These are phyloP conservation scores for Yamadazyma taylorii DNA, from an alignment of 1,139 yeast species.

Conservation along the genomic window DNA sequence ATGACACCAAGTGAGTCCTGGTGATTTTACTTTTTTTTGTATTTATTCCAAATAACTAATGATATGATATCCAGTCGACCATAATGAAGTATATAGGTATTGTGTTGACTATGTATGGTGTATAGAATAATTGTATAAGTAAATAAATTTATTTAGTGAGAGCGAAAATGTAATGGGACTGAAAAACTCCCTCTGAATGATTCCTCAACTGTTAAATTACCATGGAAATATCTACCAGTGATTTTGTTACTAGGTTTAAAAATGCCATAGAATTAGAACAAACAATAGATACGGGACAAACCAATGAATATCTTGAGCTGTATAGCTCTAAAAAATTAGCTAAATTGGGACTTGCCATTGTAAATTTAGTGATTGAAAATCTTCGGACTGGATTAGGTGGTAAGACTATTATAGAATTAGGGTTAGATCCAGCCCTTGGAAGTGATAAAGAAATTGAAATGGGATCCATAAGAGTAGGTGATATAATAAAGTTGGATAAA, in stretches of 20 bases:
- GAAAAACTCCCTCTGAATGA: too few species aligned
- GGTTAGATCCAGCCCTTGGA: constrained; percentile 56
- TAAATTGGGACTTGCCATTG: constrained; percentile 69
- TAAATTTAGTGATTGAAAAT: constrained; percentile 60
- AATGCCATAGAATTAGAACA: constrained; percentile 58
- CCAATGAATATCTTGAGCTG: constrained; percentile 47
- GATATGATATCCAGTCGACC: too few species aligned
- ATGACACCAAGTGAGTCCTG: too few species aligned
- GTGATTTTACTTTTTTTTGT: too few species aligned
- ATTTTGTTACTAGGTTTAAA: constrained; percentile 45
- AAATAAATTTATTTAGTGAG: too few species aligned
- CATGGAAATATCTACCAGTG: constrained; percentile 2
- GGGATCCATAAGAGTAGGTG: constrained; percentile 74
- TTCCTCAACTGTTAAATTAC: too few species aligned
- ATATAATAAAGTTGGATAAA: constrained; percentile 59
- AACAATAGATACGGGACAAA: constrained; percentile 56
- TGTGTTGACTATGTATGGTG: too few species aligned
- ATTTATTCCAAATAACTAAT: too few species aligned
- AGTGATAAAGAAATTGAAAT: constrained; percentile 41
- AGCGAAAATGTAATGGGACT: too few species aligned
- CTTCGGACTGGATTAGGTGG: constrained; percentile 83
- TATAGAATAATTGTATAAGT: too few species aligned
- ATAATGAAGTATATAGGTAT: too few species aligned
- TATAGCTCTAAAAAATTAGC: constrained; percentile 68
- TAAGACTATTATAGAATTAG: constrained; percentile 64